Evolutionary conservation across 495 filamentous ascomycete species (phyloP).

Genomic region (Daldinia grandis): DNA sequence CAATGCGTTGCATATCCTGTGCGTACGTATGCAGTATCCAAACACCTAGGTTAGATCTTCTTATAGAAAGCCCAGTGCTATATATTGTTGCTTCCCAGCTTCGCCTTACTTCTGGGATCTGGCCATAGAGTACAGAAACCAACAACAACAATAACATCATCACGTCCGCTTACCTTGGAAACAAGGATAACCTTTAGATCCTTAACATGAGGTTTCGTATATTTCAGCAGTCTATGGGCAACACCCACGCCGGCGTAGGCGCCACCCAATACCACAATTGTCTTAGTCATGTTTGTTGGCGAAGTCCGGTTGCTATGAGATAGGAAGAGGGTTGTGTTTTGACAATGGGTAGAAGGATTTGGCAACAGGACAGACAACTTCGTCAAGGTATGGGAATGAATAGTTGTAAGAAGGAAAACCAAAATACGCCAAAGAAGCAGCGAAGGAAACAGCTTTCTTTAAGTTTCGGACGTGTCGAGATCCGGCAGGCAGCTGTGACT

Average conservation of each 20-base stretch:
- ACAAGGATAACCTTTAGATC: slow-evolving; percentile 58
- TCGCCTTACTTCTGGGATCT: not conserved
- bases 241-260: slow-evolving; percentile 60
- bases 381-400: not conserved
- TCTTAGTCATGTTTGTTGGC: slow-evolving; percentile 48
- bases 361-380: not conserved
- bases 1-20: not conserved
- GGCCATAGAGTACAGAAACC: not conserved
- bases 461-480: not conserved
- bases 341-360: not conserved
- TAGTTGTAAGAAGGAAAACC: not conserved
- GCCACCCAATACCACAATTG: slow-evolving; percentile 64
- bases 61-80: not conserved
- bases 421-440: not conserved
- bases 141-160: not conserved
- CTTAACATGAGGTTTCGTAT: slow-evolving; percentile 43
- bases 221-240: slow-evolving; percentile 63
- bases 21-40: not conserved
- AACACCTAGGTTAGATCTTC: slow-evolving; percentile 13
- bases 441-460: slow-evolving; percentile 1
- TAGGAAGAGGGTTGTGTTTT: slow-evolving; percentile 1
- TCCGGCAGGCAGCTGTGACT: not conserved
- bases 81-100: slow-evolving; percentile 2
- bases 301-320: slow-evolving; percentile 30
- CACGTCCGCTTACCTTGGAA: slow-evolving; percentile 49